Evolutionary conservation across 208 protist species (phyloP), one percentile per base, ranked within the genome.

Genomic region (Lotmaria passim): DNA sequence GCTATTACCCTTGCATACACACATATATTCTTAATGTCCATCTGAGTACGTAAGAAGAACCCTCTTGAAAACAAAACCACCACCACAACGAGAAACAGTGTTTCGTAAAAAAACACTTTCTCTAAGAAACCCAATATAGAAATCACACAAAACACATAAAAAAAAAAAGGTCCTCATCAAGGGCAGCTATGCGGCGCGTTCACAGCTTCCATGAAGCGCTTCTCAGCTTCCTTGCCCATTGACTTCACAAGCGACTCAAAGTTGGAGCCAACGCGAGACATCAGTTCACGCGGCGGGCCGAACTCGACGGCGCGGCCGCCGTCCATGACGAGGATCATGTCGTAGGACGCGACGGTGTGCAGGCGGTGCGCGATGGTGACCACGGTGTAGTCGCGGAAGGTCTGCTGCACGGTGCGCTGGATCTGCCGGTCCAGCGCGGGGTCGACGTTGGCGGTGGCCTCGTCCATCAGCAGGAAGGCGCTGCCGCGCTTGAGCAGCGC

Each of bases 371-470:
- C 83, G 46, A 94, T 89, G 23, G 81, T 87, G 41, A 94, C 64
- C 26, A 91, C 78, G 28, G 89, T 94, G 78, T 87, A 73, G 6
- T 31, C 60, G 33, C 46, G 47, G 64, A 93, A 93, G 48, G 71
- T 55, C 15, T 60, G 60, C 64, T 65, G 66, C 33, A 91, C 77
- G 15, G 77, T 85, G 46, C 68, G 46, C 74, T 89, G 83, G 46
- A 93, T 87, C 65, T 80, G 58, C 50, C 65, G 71, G 62, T 89
- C 85, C 21, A 88, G 71, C 21, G 52, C 41, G 33, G 68, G 70
- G 71, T 94, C 86, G 39, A 94, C 80, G 69, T 89, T 88, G 15
- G 85, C 80, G 11, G 82, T 90, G 12, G 85, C 83, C 75, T 94
- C 89, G 62, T 91, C 89, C 83, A 94, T 89, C 51, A 94, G 65